Conservation (phyloP, 139 green algal species). For the Closterium sp. region DNA sequence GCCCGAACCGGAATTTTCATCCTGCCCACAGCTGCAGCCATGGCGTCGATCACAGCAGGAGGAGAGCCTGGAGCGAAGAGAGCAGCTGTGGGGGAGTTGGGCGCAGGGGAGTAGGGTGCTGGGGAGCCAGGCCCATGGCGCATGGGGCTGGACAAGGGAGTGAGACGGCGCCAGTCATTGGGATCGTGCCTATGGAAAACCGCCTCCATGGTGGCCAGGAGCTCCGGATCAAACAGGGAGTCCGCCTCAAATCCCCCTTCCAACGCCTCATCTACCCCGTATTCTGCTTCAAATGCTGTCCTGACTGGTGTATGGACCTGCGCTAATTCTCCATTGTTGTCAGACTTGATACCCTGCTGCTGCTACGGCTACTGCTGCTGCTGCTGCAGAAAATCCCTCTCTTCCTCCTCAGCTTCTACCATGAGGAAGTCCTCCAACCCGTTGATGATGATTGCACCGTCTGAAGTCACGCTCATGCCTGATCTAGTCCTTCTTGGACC, state of each 20-base stretch:
- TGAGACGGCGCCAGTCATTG: background rate
- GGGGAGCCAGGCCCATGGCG: background rate
- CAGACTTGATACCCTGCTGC: background rate
- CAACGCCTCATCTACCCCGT: background rate
- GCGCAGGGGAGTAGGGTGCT: background rate
- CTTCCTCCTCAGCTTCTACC: background rate
- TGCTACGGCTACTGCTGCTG: background rate
- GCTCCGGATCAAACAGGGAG: background rate
- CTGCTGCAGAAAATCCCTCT: background rate
- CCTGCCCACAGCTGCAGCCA: background rate
- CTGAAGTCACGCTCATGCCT: background rate
- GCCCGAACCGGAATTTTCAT: background rate
- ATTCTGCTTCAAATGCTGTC: background rate
- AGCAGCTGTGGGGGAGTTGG: background rate
- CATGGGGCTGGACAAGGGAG: background rate
- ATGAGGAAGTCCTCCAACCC: background rate
- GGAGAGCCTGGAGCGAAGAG: background rate
- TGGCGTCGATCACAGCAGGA: background rate
- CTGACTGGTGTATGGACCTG: background rate
- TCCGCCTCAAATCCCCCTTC: background rate
- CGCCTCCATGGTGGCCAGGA: background rate
- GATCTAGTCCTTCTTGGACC: background rate
- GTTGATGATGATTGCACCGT: background rate
- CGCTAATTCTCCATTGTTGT: background rate
- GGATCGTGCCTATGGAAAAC: background rate